phyloP scores from a whole-genome alignment of 1,139 yeast genomes.

The Kodamaea alishanica region DNA sequence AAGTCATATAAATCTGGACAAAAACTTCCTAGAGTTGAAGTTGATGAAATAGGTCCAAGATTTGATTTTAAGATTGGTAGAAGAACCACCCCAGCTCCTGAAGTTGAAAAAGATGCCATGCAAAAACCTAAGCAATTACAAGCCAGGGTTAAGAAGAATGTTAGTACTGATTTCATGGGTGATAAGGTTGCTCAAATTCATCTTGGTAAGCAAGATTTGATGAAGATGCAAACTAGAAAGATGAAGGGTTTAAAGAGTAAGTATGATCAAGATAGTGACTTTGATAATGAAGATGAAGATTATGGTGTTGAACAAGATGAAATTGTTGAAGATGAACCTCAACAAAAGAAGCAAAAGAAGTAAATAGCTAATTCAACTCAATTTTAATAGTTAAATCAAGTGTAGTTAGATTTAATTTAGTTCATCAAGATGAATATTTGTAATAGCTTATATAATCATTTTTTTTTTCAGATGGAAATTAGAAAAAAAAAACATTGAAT shows the following conservation, averaged over 20 bases:
- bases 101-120: constrained; percentile 85
- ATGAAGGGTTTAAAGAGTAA: constrained; percentile 94
- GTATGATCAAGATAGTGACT: constrained; percentile 62
- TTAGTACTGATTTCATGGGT: constrained; percentile 84
- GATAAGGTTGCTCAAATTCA: constrained; percentile 96
- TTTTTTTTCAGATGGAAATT: no score
- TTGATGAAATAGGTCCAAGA: constrained; percentile 95
- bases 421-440: no score
- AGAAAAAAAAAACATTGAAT: no score
- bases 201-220: constrained; percentile 91
- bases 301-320: constrained; percentile 34
- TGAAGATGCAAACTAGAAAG: constrained; percentile 90
- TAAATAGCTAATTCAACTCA: constrained; percentile 12
- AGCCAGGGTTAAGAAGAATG: constrained; percentile 83
- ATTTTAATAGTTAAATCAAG: not conserved
- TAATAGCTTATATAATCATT: no score
- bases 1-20: constrained; percentile 81
- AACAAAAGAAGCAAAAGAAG: constrained; percentile 33
- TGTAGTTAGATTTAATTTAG: no score
- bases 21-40: constrained; percentile 88
- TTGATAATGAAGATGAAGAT: constrained; percentile 54
- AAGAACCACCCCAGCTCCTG: constrained; percentile 78
- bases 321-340: constrained; percentile 36
- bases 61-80: constrained; percentile 91
- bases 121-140: constrained; percentile 79